Evolutionary conservation across 306 rosid genomes (phyloP).

Genomic region (Urtica urens): DNA sequence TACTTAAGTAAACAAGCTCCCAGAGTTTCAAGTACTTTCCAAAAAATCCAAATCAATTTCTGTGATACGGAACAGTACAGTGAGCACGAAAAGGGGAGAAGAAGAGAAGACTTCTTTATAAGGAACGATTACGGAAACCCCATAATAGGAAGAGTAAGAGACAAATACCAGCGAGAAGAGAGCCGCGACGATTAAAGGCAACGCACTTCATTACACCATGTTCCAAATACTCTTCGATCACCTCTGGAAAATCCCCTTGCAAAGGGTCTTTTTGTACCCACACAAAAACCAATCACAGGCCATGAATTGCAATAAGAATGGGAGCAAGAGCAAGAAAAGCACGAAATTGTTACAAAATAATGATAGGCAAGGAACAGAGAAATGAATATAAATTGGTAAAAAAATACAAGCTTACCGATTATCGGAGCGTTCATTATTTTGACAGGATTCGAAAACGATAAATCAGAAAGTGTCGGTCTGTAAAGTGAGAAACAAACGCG

Average conservation of each 20-base stretch:
- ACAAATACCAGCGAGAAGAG: conserved; percentile 79
- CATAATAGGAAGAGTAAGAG: neutral
- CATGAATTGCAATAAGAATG: neutral
- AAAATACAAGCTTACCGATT: conserved; percentile 31
- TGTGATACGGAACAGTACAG: too few species aligned
- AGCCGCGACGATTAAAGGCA: conserved; percentile 90
- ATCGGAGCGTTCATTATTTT: conserved; percentile 47
- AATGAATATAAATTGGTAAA: neutral
- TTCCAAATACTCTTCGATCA: conserved; percentile 89
- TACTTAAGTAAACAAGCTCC: too few species aligned
- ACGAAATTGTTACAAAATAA: too few species aligned
- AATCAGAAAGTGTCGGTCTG: neutral
- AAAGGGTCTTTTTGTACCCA: conserved; percentile 42
- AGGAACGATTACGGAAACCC: conserved; percentile 2
- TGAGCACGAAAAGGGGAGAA: neutral
- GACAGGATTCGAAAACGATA: neutral
- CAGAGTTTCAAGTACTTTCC: too few species aligned
- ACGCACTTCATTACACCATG: conserved; percentile 88
- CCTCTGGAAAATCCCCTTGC: conserved; percentile 96
- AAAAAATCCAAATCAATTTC: too few species aligned
- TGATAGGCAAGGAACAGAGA: too few species aligned
- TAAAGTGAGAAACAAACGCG: neutral
- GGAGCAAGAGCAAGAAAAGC: neutral
- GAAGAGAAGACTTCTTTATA: neutral
- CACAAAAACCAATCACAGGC: conserved; percentile 3